Evolutionary conservation across 2,329 filamentous ascomycete genomes (phyloP), one percentile per base, ranked within the genome.

Genomic region (Phyllosticta citrichinensis): DNA sequence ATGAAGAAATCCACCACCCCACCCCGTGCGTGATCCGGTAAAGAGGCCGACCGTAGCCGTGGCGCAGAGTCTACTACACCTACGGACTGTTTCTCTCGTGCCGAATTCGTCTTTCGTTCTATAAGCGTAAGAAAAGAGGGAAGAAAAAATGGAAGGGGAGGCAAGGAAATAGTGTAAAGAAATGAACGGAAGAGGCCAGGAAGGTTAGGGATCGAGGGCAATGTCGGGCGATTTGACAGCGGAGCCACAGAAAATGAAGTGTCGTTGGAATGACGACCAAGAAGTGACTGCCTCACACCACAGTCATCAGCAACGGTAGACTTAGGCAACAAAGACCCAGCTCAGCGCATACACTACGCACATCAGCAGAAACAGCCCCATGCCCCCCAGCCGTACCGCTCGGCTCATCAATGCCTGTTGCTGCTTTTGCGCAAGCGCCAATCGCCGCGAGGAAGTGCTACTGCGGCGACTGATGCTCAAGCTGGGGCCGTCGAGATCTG

Each of bases 361-460:
- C 58, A 60, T 52, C 40, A 60, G 58, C 58, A 60, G 55, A 54
- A 60, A 60, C n/a, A 60, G 54, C 52, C 58, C 58, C 40, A 60
- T 20, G 25, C 58, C 58, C 19, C 58, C 58, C 2, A 53, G 52
- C 22, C 55, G 25, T 30, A 60, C 25, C 19, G 58, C 58, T 27
- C 55, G n/a, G 40, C 54, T 47, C 17, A 52, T 56, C 27, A 56
- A 53, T 54, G 22, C 53, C 35, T 52, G 53, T 30, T 55, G 58
- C 19, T 54, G 58, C 25, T 60, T 54, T 52, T 55, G 53, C 53
- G 55, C 52, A 25, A 52, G n/a, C 53, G 56, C 40, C 14, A 60
- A 20, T 25, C 55, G n/a, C 30, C 58, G 52, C 58, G 58, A 60
- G n/a, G 52, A 56, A 17, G 58, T 50, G 35, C 57, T 52, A n/a